Evolutionary conservation across 108 stramenopile genomes (phyloP), one percentile per base, ranked within the genome.

Genomic region (Cyclotella atomus): DNA sequence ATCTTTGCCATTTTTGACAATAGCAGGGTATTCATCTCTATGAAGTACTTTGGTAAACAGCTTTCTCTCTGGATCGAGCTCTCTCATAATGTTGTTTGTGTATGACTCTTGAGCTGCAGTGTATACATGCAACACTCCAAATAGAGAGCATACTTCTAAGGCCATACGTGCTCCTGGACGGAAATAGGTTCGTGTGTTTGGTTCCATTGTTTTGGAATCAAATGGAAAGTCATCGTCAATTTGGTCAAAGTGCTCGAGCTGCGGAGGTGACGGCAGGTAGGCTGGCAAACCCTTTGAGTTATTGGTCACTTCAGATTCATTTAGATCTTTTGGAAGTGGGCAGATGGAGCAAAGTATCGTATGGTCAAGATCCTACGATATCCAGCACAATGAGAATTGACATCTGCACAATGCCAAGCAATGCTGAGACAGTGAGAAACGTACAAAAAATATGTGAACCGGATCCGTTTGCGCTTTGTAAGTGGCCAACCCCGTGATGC

Each of bases 211-310:
- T 32, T 44, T 19, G 14, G 41, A 5, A 47, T 82, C 50, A 52
- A 54, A 82, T 3, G 76, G 76, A 41, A 82, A 82, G 61, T 82
- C 81, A 29, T 82, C 81, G n/a, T 82, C 81, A 1, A 82, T 77
- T 73, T 77, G 81, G 61, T 82, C 76, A 62, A 77, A 77, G 34
- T 77, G 24, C 1, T 68, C 36, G 29, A 29, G 59, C 27, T 27
- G 36, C 29, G 65, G 65, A 70, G 53, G 45, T 10, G 23, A 23
- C 23, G 54, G 1, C 47, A 38, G 36, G 0, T 10, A 46, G 3
- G 14, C 24, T 29, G 7, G 57, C 28, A 46, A 34, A 33, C 2
- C 17, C 12, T 47, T 54, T n/a, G 20, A 6, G 28, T 45, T 44
- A 6, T 47, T 24, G 20, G 21, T 55, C 23, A 38, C 32, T 14